A percentile compares a stretch with the other conserved stretches of the same genome.
phyloP scores from a whole-genome alignment of 1,284 basidiomycete species.

The Puccinia hordei region DNA sequence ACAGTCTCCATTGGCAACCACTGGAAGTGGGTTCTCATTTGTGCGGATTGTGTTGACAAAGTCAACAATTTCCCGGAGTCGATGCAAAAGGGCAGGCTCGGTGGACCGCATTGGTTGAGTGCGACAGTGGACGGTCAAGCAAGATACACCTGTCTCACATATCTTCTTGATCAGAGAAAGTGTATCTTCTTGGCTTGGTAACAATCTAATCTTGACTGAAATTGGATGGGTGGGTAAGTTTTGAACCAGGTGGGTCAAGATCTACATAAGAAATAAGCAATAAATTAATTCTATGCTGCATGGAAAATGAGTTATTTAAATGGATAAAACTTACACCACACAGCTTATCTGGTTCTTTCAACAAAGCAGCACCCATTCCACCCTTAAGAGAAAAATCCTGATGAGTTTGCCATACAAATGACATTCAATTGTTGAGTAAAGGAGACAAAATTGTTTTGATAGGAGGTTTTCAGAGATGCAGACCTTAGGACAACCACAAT shows the following conservation, averaged over 20 bases:
- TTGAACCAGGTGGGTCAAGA: conserved; percentile 73
- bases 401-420: conserved; percentile 66
- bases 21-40: conserved; percentile 62
- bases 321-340: conserved; percentile 62
- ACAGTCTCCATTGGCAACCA: conserved; percentile 94
- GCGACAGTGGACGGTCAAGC: conserved; percentile 91
- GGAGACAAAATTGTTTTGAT: too few relatives aligned
- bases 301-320: neutral
- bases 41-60: conserved; percentile 67
- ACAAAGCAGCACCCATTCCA: conserved; percentile 94
- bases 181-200: conserved; percentile 83
- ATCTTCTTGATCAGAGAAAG: conserved; percentile 82
- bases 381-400: conserved; percentile 92
- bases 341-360: conserved; percentile 85
- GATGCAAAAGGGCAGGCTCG: conserved; percentile 76
- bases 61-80: conserved; percentile 80
- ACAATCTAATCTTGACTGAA: conserved; percentile 85
- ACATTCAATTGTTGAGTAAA: neutral
- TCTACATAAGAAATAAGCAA: conserved; percentile 61
- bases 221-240: conserved; percentile 80
- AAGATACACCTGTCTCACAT: conserved; percentile 80
- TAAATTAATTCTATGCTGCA: neutral
- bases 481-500: conserved; percentile 68
- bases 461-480: neutral
- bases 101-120: conserved; percentile 87